Conservation (phyloP, 345 rosid genomes). For the Heritiera littoralis region DNA sequence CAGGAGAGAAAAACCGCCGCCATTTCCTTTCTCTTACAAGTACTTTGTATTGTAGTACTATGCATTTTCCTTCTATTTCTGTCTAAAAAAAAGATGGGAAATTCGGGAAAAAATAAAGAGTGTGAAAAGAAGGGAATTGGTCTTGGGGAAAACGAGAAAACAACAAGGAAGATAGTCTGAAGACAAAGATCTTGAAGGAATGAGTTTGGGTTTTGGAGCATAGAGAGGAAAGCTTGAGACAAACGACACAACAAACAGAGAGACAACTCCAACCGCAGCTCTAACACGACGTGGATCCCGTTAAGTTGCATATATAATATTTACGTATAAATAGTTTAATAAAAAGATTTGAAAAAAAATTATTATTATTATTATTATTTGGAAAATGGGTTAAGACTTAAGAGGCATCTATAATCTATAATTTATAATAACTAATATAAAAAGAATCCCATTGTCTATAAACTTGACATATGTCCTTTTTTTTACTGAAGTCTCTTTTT, state of each 20-base stretch:
- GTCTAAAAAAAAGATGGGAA: not conserved
- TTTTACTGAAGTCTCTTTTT: too few species aligned
- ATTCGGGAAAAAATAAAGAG: not conserved
- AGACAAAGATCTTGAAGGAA: not conserved
- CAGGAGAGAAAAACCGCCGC: conserved; percentile 21
- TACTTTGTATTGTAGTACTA: not conserved
- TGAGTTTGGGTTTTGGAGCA: not conserved
- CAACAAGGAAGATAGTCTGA: not conserved
- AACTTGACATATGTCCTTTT: too few species aligned
- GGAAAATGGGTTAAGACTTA: too few species aligned
- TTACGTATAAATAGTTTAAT: too few species aligned
- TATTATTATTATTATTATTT: too few species aligned
- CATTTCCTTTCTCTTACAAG: not conserved
- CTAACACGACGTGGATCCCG: conserved; percentile 12
- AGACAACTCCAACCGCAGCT: not conserved
- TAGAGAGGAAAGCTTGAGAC: not conserved
- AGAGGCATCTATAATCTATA: too few species aligned
- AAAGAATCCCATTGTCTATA: too few species aligned
- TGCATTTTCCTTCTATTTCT: not conserved
- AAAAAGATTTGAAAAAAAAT: too few species aligned
- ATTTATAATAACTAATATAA: too few species aligned
- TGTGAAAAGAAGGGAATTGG: not conserved
- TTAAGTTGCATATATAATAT: not conserved
- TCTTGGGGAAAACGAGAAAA: not conserved
- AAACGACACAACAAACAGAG: not conserved